Base-by-base conservation (phyloP, 805 yeast species). In the Yarrowia hollandica region DNA sequence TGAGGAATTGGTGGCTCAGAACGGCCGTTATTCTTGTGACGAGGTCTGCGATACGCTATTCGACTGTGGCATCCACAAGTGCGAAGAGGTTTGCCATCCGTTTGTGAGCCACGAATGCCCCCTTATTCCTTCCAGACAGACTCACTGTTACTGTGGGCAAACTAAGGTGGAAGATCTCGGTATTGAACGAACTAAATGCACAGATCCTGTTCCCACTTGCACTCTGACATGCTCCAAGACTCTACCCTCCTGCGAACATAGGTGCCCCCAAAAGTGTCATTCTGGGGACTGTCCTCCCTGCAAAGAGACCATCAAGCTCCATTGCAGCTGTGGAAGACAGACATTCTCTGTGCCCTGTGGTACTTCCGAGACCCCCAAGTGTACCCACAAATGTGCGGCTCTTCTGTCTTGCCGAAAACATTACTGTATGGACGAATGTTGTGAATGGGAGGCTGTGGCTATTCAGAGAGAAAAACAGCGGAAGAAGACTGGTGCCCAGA, bases 131-230 rank as follows among this genome's bases (percentile, higher is more conserved):
- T 72, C 75, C 15, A 63, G 72, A 1, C 70, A 85, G n/a, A 79
- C 75, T 23, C 79, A 81, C 1, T 90, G 97, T 72, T 86, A 85
- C 33, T 90, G 97, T 75, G 96, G 96, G 1, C 83, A 85, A 66
- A 78, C 82, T 1, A 64, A 67, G 9, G 67, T 67, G 1, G 75
- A 74, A 0, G 60, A 79, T 12, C 66, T 72, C 3, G 72, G 71
- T 7, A 63, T 68, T 7, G 69, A 72, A 11, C 78, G 97, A 63
- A 65, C 64, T 0, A 72, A 76, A 26, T 90, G 97, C 71, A 76
- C 86, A 1, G 96, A 89, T 63, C 86, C 90, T 0, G 77, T 90
- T 33, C 94, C 96, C 4, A 82, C 84, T 9, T 90, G 97, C 73
- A 83, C 77, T 6, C 66, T 76, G 3, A 71, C 72, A 0, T 90